phyloP scores from a whole-genome alignment of 1,284 basidiomycete genomes.

The Tilletia caries region DNA sequence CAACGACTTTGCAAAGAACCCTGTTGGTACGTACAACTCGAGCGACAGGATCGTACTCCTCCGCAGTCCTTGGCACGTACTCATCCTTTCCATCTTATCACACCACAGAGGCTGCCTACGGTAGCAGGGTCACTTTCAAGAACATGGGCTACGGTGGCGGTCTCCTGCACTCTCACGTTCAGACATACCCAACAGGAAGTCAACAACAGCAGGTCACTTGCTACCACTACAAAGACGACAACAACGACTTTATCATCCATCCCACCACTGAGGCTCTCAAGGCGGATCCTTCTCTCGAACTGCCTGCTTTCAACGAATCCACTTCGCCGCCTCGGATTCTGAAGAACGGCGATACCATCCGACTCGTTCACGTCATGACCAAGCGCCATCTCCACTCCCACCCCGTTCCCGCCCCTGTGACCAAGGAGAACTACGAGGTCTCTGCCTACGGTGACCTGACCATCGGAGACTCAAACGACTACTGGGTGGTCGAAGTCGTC shows the following conservation, averaged over 20 bases:
- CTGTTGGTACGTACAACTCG: conserved; percentile 60
- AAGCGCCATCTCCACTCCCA: conserved; percentile 92
- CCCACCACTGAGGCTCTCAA: conserved; percentile 67
- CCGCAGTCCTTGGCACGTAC: conserved; percentile 12
- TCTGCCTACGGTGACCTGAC: conserved; percentile 86
- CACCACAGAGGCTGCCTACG: conserved; percentile 71
- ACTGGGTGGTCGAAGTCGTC: conserved; percentile 91
- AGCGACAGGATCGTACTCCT: conserved; percentile 25
- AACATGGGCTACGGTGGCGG: conserved; percentile 98
- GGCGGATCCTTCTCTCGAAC: background rate
- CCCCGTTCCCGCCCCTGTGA: conserved; percentile 76
- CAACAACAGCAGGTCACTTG: conserved; percentile 95
- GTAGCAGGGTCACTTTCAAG: conserved; percentile 88
- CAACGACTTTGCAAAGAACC: conserved; percentile 85
- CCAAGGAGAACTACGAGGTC: conserved; percentile 87
- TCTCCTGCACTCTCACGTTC: conserved; percentile 90
- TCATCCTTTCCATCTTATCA: background rate
- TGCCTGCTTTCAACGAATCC: conserved; percentile 12
- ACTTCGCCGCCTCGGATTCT: conserved; percentile 62
- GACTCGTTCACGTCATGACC: conserved; percentile 76
- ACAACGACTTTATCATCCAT: conserved; percentile 85
- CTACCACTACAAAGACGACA: conserved; percentile 98
- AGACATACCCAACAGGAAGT: conserved; percentile 88
- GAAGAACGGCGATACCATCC: conserved; percentile 72
- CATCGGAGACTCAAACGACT: conserved; percentile 80